Percentiles rank a stretch among this genome's conserved stretches.
Evolutionary conservation across 139 green algal species (phyloP).

Genomic region (Astrephomene gubernaculifera): DNA sequence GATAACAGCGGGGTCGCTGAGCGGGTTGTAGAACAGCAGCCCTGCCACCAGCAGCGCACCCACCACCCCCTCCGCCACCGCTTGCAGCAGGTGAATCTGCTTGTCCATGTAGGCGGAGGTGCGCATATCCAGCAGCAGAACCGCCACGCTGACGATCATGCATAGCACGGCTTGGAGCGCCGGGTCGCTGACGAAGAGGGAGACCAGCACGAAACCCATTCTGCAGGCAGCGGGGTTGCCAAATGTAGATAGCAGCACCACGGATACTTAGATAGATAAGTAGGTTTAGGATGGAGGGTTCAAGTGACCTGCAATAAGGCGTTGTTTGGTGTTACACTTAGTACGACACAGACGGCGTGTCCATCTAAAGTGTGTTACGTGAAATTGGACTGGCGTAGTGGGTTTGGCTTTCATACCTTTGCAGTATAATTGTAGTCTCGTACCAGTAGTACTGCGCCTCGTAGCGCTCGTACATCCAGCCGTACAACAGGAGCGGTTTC

Average conservation of each 20-base stretch:
- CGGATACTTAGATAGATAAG: too few relatives aligned
- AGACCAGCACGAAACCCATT: slow-evolving; percentile 8
- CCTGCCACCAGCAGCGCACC: slow-evolving; percentile 38
- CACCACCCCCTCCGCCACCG: not conserved
- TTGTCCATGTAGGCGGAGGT: slow-evolving; percentile 38
- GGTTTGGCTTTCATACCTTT: slow-evolving; percentile 33
- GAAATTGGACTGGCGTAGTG: too few relatives aligned
- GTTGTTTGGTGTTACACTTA: too few relatives aligned
- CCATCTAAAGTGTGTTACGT: too few relatives aligned
- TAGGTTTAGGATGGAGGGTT: too few relatives aligned
- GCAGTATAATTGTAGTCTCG: slow-evolving; percentile 21
- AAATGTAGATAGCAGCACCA: too few relatives aligned
- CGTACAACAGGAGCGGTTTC: slow-evolving; percentile 41
- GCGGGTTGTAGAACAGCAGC: slow-evolving; percentile 49
- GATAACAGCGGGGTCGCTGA: not conserved
- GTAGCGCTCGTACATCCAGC: slow-evolving; percentile 53
- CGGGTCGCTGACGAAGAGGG: slow-evolving; percentile 14
- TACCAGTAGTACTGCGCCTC: slow-evolving; percentile 48
- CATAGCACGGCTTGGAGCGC: slow-evolving; percentile 24
- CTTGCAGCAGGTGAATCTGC: slow-evolving; percentile 15
- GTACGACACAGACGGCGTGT: too few relatives aligned
- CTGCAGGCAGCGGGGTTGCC: not conserved
- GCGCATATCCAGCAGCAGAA: slow-evolving; percentile 36
- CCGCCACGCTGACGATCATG: slow-evolving; percentile 15
- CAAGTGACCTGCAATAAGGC: too few relatives aligned